phyloP scores from a whole-genome alignment of 305 asterid genomes.

The Solanum hybrid region DNA sequence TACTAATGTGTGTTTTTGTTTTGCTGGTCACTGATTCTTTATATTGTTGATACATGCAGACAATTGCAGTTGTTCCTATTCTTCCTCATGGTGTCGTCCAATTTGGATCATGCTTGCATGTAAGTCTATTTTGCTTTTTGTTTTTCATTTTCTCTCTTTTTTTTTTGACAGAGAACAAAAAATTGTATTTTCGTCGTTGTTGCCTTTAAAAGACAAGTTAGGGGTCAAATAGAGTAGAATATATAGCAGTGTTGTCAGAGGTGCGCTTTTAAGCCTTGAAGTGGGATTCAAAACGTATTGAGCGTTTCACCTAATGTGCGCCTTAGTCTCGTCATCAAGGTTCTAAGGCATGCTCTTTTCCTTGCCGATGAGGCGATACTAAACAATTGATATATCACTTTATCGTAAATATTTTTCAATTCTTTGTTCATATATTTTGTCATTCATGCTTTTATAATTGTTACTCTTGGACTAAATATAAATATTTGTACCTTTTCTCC shows the following conservation, averaged over 20 bases:
- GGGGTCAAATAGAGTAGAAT: not conserved
- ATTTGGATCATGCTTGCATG: slow-evolving; percentile 66
- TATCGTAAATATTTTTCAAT: not conserved
- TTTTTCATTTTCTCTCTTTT: not conserved
- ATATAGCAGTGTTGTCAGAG: not conserved
- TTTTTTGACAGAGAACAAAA: not conserved
- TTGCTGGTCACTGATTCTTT: not conserved
- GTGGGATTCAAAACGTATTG: not conserved
- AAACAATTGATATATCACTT: not conserved
- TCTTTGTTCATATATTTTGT: not conserved
- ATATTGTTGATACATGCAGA: slow-evolving; percentile 36
- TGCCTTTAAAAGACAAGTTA: not conserved
- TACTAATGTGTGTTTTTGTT: not conserved
- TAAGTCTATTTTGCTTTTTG: slow-evolving; percentile 21
- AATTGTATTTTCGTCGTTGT: not conserved
- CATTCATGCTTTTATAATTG: not conserved
- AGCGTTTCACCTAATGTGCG: not conserved
- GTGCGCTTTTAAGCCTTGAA: not conserved
- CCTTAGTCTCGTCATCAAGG: not conserved
- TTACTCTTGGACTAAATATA: not conserved
- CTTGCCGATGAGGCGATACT: not conserved
- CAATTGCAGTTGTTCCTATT: slow-evolving; percentile 73
- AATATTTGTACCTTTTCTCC: not conserved
- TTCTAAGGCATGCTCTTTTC: not conserved
- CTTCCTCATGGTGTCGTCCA: slow-evolving; percentile 95